Base-by-base conservation (phyloP, 2,329 filamentous ascomycete species). In the Thelonectria olida region DNA sequence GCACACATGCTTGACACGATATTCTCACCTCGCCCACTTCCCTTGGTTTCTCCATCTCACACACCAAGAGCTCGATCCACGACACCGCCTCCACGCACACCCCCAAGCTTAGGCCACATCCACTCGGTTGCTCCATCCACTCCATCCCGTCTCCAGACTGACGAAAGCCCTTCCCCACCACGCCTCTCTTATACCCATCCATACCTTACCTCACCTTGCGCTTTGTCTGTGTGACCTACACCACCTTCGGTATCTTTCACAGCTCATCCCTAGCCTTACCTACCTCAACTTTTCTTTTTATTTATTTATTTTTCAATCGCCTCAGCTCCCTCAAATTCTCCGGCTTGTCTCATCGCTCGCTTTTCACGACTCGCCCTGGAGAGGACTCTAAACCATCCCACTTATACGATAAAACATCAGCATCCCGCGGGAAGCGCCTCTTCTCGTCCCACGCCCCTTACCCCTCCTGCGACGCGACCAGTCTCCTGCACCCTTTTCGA, bases 41-140 rank as follows among this genome's bases (percentile, higher is more conserved):
- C 47, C 53, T 47, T 50, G 4, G 31, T 15, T 47, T 61, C 53
- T 7, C 19, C 42, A 22, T 25, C 42, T 58, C 61, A 65, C 42
- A 61, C 67, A 58, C 65, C 63, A 54, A 64, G 61, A 69, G 62
- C 66, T 71, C 61, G 68, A 71, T 71, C 68, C 68, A 69, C 66
- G 68, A 71, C 67, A 70, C 68, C 68, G 68, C 68, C 68, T 69
- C 68, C 58, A 56, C 58, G 27, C 51, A 61, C 66, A 65, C 66
- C 66, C 68, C 68, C 65, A 52, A 60, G 57, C 58, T 69, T 69
- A 65, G 64, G 60, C 69, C 65, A 54, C 54, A 38, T 41, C 39
- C 39, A 48, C 34, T 44, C 31, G 22, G 39, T 23, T 53, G 31
- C 28, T 52, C 39, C 41, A 48, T 53, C 34, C 56, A 58, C 38